phyloP scores from a whole-genome alignment of 495 filamentous ascomycete genomes.

The Pyronema omphalodes region DNA sequence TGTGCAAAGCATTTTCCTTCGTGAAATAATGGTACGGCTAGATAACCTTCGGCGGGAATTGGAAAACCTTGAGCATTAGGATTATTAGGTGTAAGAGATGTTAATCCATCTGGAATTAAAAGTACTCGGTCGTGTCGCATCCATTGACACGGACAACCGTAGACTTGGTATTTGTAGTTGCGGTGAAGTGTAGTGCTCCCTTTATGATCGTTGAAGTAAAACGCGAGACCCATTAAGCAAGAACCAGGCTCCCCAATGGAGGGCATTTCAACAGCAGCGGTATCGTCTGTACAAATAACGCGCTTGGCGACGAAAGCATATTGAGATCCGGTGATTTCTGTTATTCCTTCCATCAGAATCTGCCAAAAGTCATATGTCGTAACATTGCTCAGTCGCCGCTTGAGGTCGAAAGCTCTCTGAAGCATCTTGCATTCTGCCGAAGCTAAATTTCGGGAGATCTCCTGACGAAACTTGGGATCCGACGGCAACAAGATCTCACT shows the following conservation, averaged over 20 bases:
- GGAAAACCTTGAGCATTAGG: slow-evolving; percentile 40
- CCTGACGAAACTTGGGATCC: neutral
- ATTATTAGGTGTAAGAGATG: slow-evolving; percentile 39
- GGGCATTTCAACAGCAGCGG: slow-evolving; percentile 39
- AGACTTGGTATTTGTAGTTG: slow-evolving; percentile 46
- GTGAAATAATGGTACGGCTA: slow-evolving; percentile 53
- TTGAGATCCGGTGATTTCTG: slow-evolving; percentile 45
- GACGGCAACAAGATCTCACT: neutral
- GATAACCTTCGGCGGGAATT: slow-evolving; percentile 44
- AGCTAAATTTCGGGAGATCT: neutral
- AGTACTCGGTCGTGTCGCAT: slow-evolving; percentile 63
- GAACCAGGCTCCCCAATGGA: slow-evolving; percentile 38
- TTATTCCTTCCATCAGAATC: slow-evolving; percentile 46
- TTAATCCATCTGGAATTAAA: slow-evolving; percentile 45
- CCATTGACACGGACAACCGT: slow-evolving; percentile 43
- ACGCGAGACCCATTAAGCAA: slow-evolving; percentile 47
- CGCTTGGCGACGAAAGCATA: slow-evolving; percentile 54
- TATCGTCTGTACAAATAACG: slow-evolving; percentile 41
- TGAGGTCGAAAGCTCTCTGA: slow-evolving; percentile 44
- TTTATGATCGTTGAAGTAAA: slow-evolving; percentile 49
- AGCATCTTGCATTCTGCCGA: slow-evolving; percentile 40
- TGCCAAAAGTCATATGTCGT: slow-evolving; percentile 49
- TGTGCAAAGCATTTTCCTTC: slow-evolving; percentile 54
- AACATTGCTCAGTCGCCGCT: slow-evolving; percentile 34
- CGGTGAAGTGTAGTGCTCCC: slow-evolving; percentile 35